Conservation (phyloP, 148 eudicot species). For the Diospyros lotus region DNA sequence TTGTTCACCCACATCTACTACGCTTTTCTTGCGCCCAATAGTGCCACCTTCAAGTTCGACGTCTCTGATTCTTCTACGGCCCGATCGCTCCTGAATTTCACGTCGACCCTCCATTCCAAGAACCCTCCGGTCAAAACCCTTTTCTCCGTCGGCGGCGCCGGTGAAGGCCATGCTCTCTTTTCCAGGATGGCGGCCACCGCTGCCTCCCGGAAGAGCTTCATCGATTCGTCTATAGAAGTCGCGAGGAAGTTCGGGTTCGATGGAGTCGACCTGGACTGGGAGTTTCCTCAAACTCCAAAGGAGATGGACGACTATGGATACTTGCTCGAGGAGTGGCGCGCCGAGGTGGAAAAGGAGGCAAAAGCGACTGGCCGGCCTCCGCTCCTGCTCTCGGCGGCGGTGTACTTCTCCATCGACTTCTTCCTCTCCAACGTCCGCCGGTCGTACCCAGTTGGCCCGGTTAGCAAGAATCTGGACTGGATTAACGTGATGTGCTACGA, state of each 20-base stretch:
- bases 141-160: slow-evolving; percentile 43
- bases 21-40: slow-evolving; percentile 38
- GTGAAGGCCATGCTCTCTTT: slow-evolving; percentile 8
- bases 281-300: slow-evolving; percentile 25
- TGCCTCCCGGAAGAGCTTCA: slow-evolving; percentile 25
- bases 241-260: slow-evolving; percentile 25
- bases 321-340: slow-evolving; percentile 44
- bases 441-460: slow-evolving; percentile 25
- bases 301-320: slow-evolving; percentile 33
- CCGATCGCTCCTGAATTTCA: slow-evolving; percentile 28
- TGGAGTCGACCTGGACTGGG: slow-evolving; percentile 48
- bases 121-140: slow-evolving; percentile 31
- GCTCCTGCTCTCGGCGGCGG: slow-evolving; percentile 43
- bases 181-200: slow-evolving; percentile 23
- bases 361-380: slow-evolving; percentile 14
- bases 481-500: slow-evolving; percentile 49
- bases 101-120: slow-evolving; percentile 29
- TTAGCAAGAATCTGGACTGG: slow-evolving; percentile 39
- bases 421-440: slow-evolving; percentile 4
- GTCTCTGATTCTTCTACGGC: slow-evolving; percentile 22
- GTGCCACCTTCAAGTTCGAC: slow-evolving; percentile 32
- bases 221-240: slow-evolving; percentile 34
- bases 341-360: slow-evolving; percentile 34
- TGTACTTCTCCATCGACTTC: slow-evolving; percentile 31
- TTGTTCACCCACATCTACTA: slow-evolving; percentile 48